Conservation (phyloP, 2,329 filamentous ascomycete species). For the Xylaria sp. region DNA sequence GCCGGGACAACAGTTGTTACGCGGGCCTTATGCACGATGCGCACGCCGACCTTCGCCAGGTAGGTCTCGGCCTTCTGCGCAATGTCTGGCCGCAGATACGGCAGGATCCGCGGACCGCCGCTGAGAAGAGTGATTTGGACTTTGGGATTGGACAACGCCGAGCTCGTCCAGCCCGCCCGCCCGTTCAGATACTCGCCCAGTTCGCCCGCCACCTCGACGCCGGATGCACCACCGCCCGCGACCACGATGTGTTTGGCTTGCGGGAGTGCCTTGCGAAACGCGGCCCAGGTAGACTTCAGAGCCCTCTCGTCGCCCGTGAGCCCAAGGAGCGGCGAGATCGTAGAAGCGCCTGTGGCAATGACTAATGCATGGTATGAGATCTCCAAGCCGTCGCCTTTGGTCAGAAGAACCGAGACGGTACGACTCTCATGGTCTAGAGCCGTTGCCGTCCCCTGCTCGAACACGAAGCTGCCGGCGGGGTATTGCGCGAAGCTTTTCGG, state of each 20-base stretch:
- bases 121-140: slow-evolving; percentile 59
- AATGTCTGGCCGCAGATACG: slow-evolving; percentile 52
- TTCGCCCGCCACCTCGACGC: slow-evolving; percentile 61
- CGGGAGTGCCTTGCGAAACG: slow-evolving; percentile 54
- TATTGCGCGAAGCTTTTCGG: slow-evolving; percentile 54
- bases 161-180: slow-evolving; percentile 52
- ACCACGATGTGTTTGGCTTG: slow-evolving; percentile 57
- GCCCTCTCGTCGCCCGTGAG: slow-evolving; percentile 50
- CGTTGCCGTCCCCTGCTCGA: slow-evolving; percentile 55
- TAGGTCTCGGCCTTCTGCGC: slow-evolving; percentile 54
- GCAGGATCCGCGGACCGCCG: slow-evolving; percentile 52
- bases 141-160: slow-evolving; percentile 49
- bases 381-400: slow-evolving; percentile 27
- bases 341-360: slow-evolving; percentile 60
- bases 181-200: slow-evolving; percentile 63
- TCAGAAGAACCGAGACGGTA: slow-evolving; percentile 47
- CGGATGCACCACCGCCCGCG: slow-evolving; percentile 56
- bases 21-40: slow-evolving; percentile 54
- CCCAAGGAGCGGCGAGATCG: slow-evolving; percentile 56
- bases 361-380: slow-evolving; percentile 58
- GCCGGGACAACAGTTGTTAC: slow-evolving; percentile 51
- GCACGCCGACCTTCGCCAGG: slow-evolving; percentile 59
- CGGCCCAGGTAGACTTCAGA: slow-evolving; percentile 51
- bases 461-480: slow-evolving; percentile 50
- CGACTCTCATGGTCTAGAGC: slow-evolving; percentile 50